These are phyloP conservation scores for Populus alba DNA, from an alignment of 345 rosid genomes.

Conservation along the genomic window DNA sequence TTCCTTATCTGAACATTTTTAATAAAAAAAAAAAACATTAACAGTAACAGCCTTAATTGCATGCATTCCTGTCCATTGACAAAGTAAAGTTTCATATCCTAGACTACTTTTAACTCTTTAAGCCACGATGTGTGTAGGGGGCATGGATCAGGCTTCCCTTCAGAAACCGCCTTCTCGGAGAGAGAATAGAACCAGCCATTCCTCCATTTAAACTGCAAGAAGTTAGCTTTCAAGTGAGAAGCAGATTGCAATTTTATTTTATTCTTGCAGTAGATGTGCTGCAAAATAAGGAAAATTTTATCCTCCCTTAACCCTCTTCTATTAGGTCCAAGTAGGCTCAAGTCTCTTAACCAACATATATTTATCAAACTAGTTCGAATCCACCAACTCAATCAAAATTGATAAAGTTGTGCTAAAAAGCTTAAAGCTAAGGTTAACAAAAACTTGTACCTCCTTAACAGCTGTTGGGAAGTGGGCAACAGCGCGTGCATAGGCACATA, in stretches of 20 bases:
- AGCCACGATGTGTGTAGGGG: slow-evolving; percentile 90
- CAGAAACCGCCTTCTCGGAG: slow-evolving; percentile 67
- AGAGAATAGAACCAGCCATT: slow-evolving; percentile 94
- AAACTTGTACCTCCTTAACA: slow-evolving; percentile 66
- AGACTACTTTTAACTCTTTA: slow-evolving; percentile 63
- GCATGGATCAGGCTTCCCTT: slow-evolving; percentile 84
- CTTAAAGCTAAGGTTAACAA: neutral
- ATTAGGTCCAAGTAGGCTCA: neutral
- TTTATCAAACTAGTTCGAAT: neutral
- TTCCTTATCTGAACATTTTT: too few relatives aligned
- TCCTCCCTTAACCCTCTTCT: too few relatives aligned
- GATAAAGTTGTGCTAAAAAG: neutral
- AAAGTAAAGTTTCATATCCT: neutral
- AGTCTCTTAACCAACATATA: neutral
- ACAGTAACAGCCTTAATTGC: too few relatives aligned
- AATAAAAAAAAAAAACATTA: too few relatives aligned
- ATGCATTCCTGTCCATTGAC: neutral
- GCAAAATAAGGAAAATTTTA: neutral
- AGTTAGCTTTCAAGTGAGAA: neutral
- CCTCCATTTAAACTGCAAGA: slow-evolving; percentile 89
- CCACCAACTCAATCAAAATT: slow-evolving; percentile 3
- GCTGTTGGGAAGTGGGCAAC: slow-evolving; percentile 95
- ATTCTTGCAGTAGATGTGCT: neutral
- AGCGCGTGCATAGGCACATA: slow-evolving; percentile 90
- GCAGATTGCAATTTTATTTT: neutral